These are phyloP conservation scores for Fraxinus floribunda DNA, from an alignment of 305 asterid genomes.

Conservation along the genomic window DNA sequence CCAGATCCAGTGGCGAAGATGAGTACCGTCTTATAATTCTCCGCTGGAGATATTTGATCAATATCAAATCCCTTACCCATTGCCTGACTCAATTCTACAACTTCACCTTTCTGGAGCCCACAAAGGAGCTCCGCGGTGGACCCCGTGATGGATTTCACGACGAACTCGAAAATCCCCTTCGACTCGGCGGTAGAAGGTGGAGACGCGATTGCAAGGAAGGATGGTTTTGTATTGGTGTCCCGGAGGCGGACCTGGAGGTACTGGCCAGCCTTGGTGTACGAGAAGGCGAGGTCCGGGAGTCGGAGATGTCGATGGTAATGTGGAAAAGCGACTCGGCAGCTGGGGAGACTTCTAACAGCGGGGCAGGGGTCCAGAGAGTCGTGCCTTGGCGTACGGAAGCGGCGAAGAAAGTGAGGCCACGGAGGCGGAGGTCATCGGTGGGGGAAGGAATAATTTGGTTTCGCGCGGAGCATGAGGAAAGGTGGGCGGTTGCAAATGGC, in stretches of 20 bases:
- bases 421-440: conserved; percentile 51
- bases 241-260: conserved; percentile 70
- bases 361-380: conserved; percentile 56
- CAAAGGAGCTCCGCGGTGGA: conserved; percentile 81
- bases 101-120: conserved; percentile 59
- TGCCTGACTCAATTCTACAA: conserved; percentile 65
- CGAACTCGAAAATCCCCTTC: conserved; percentile 65
- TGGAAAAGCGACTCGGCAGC: conserved; percentile 73
- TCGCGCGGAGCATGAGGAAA: conserved; percentile 49
- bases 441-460: conserved; percentile 36
- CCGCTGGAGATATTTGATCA: conserved; percentile 63
- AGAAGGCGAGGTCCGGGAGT: conserved; percentile 63
- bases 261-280: conserved; percentile 72
- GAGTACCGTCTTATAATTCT: conserved; percentile 57
- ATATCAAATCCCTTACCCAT: conserved; percentile 75
- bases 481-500: conserved; percentile 37
- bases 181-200: conserved; percentile 64
- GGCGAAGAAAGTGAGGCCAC: conserved; percentile 45
- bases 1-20: conserved; percentile 94
- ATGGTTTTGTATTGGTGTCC: conserved; percentile 45
- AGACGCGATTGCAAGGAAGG: conserved; percentile 78
- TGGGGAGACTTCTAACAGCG: conserved; percentile 52
- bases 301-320: conserved; percentile 71
- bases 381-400: conserved; percentile 59
- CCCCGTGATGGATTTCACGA: conserved; percentile 66